phyloP scores from a whole-genome alignment of 2,329 filamentous ascomycete species.

The Colletotrichum euphorbiae region DNA sequence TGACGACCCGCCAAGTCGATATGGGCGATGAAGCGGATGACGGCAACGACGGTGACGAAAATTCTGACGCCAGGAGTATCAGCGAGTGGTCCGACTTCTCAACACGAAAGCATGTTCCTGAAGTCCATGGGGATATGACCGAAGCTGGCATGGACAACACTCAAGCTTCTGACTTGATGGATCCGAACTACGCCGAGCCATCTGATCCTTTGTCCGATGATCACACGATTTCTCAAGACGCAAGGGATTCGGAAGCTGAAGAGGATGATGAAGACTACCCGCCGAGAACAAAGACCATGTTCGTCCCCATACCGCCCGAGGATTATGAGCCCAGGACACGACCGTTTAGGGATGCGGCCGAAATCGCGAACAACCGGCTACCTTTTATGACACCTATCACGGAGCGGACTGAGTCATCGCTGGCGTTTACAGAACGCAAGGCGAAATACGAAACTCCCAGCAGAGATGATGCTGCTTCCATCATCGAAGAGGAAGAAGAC shows the following conservation, averaged over 20 bases:
- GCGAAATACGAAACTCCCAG: conserved; percentile 41
- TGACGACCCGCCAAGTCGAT: conserved; percentile 76
- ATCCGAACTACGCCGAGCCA: conserved; percentile 49
- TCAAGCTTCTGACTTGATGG: conserved; percentile 53
- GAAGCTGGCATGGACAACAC: conserved; percentile 54
- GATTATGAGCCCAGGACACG: conserved; percentile 84
- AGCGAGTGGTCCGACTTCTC: conserved; percentile 94
- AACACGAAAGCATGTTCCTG: conserved; percentile 75
- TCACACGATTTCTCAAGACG: conserved; percentile 45
- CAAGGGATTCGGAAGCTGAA: conserved; percentile 41
- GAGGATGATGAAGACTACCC: conserved; percentile 55
- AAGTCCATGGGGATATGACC: conserved; percentile 49
- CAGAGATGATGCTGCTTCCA: conserved; percentile 45
- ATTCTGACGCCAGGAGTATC: conserved; percentile 70
- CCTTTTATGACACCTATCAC: conserved; percentile 99
- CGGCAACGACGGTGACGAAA: conserved; percentile 57
- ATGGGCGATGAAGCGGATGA: conserved; percentile 58
- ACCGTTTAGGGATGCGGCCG: conserved; percentile 82
- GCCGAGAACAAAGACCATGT: conserved; percentile 71
- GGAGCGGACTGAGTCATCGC: conserved; percentile 90
- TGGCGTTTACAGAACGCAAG: conserved; percentile 57
- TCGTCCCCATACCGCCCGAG: conserved; percentile 84
- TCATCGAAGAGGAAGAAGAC: conserved; percentile 47
- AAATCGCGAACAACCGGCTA: conserved; percentile 88
- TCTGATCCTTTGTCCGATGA: conserved; percentile 43